phyloP scores from a whole-genome alignment of 768 basidiomycete species.

The Lactifluus subvellereus region DNA sequence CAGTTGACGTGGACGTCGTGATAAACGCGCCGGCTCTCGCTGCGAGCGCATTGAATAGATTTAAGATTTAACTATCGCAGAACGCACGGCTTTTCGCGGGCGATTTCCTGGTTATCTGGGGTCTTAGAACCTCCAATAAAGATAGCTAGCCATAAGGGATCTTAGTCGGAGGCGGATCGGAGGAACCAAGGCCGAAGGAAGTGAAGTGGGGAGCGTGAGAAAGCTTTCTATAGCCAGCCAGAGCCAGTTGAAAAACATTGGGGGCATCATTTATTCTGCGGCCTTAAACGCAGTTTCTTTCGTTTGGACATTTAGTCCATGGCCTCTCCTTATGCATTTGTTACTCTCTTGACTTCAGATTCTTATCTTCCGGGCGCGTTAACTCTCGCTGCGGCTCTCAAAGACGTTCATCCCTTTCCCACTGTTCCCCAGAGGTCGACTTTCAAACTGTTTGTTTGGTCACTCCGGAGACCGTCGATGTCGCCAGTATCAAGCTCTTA shows the following conservation, averaged over 20 bases:
- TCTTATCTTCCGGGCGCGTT: slow-evolving; percentile 91
- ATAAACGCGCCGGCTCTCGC: not conserved
- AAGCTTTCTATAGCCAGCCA: slow-evolving; percentile 12
- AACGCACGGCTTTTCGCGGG: not conserved
- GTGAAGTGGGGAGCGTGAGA: slow-evolving; percentile 6
- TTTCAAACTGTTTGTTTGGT: slow-evolving; percentile 86
- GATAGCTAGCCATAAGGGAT: not conserved
- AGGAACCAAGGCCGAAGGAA: not conserved
- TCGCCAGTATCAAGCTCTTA: slow-evolving; percentile 71
- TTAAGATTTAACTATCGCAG: not conserved
- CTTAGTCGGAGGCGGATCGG: slow-evolving; percentile 2
- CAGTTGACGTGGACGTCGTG: slow-evolving; percentile 14
- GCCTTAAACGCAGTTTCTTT: slow-evolving; percentile 17
- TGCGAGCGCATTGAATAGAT: not conserved
- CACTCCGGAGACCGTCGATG: slow-evolving; percentile 89
- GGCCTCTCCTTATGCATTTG: slow-evolving; percentile 73
- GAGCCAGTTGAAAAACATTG: slow-evolving; percentile 7
- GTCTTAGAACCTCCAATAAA: not conserved
- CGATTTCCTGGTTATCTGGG: not conserved
- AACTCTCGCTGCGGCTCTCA: slow-evolving; percentile 76
- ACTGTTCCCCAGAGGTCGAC: slow-evolving; percentile 54
- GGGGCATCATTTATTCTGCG: slow-evolving; percentile 9
- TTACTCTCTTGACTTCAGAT: slow-evolving; percentile 88
- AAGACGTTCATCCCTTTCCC: slow-evolving; percentile 65
- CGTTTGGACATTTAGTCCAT: slow-evolving; percentile 36